Percentiles rank a stretch among this genome's conserved stretches.
Evolutionary conservation across 1,284 basidiomycete species (phyloP).

Genomic region (Irpex rosettiformis): DNA sequence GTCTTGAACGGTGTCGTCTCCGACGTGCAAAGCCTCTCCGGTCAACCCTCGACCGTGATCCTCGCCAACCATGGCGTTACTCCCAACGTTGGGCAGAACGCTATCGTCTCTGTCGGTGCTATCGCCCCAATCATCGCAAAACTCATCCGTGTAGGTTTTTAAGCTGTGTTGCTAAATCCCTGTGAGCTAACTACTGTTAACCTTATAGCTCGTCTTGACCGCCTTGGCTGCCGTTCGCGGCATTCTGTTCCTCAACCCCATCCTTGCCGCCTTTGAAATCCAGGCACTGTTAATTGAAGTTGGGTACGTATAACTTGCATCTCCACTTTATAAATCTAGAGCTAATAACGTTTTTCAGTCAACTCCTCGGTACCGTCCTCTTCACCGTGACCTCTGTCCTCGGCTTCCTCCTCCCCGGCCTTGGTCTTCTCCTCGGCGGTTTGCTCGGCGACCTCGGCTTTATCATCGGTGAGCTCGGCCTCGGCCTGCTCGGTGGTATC

Average conservation of each 20-base stretch:
- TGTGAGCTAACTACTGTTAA: not conserved
- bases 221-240: not conserved
- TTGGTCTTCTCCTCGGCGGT: constrained; percentile 18
- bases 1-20: not conserved
- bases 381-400: constrained; percentile 28
- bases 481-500: constrained; percentile 19
- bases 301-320: not conserved
- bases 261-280: not conserved
- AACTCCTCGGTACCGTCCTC: constrained; percentile 19
- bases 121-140: not conserved
- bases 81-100: not conserved
- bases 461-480: constrained; percentile 21
- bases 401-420: constrained; percentile 17
- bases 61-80: not conserved
- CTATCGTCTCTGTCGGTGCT: not conserved
- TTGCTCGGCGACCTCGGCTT: constrained; percentile 16
- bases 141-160: not conserved
- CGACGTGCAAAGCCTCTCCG: not conserved
- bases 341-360: not conserved
- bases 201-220: not conserved
- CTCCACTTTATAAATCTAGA: not conserved
- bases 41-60: not conserved
- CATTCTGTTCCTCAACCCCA: not conserved
- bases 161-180: too few relatives aligned
- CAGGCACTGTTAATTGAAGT: not conserved